Evolutionary conservation across 768 basidiomycete genomes (phyloP), one percentile per base, ranked within the genome.

Genomic region (Agrocybe pediades): DNA sequence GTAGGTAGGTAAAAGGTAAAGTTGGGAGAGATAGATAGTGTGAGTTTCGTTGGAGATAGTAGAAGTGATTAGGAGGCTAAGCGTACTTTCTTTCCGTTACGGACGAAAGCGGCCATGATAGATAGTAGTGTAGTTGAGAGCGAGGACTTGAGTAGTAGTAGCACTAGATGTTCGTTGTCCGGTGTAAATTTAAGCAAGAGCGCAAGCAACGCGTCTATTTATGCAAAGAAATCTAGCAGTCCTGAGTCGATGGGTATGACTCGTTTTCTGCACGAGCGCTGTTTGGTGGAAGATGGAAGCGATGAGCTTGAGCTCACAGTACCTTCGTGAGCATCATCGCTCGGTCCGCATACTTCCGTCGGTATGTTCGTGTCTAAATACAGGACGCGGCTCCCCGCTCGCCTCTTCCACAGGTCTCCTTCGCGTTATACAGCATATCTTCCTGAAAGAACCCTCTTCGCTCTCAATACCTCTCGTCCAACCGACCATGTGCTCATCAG

Each of bases 21-120:
- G 20, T 11, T 25, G 3, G 19, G n/a, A n/a, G n/a, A n/a, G n/a
- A n/a, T n/a, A n/a, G n/a, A n/a, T n/a, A n/a, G n/a, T n/a, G n/a
- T n/a, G n/a, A n/a, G n/a, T n/a, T n/a, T n/a, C n/a, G n/a, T n/a
- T n/a, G n/a, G n/a, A n/a, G n/a, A n/a, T n/a, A n/a, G n/a, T n/a
- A n/a, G n/a, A n/a, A n/a, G n/a, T 44, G 3, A 42, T 7, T 24
- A 11, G 11, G 5, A 7, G 6, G 36, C 4, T 17, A 19, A 3
- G 23, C 53, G 42, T 56, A 68, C 75, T 63, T 76, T 75, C 59
- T 71, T 76, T 53, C 75, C 73, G 17, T 60, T 65, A 19, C 68
- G 68, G 54, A 71, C 55, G 48, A 76, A 75, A 25, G 53, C 24
- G 43, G 74, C 33, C 33, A 65, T 20, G 73, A 67, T 68, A 71